Conservation (phyloP, 495 filamentous ascomycete genomes). For the Letharia columbiana region DNA sequence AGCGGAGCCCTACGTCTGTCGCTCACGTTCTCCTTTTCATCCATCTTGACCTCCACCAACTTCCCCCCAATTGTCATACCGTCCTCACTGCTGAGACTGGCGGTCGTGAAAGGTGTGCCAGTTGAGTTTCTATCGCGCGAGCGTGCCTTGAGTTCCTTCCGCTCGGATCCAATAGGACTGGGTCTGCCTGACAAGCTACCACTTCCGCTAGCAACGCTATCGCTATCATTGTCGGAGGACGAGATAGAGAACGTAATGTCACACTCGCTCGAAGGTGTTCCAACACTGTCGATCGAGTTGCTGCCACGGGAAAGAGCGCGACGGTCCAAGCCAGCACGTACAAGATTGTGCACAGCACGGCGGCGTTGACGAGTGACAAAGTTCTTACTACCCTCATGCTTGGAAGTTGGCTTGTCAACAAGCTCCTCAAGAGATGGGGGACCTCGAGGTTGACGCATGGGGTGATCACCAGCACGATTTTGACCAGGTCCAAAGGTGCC, state of each 20-base stretch:
- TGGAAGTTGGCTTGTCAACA: constrained; percentile 79
- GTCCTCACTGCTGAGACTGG: constrained; percentile 55
- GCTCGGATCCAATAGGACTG: constrained; percentile 78
- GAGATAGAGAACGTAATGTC: constrained; percentile 64
- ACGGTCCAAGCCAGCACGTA: constrained; percentile 82
- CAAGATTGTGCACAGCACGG: constrained; percentile 80
- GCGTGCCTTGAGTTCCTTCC: constrained; percentile 54
- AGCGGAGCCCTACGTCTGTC: constrained; percentile 73
- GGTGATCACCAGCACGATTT: constrained; percentile 86
- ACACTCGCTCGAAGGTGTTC: constrained; percentile 82
- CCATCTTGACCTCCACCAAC: constrained; percentile 41
- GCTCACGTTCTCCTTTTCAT: constrained; percentile 33
- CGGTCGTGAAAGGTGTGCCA: constrained; percentile 47
- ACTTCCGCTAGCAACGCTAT: constrained; percentile 68
- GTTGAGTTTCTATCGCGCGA: constrained; percentile 51
- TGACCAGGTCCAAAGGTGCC: constrained; percentile 92
- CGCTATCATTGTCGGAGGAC: constrained; percentile 66
- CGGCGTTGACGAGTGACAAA: constrained; percentile 91
- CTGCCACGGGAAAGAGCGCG: constrained; percentile 58
- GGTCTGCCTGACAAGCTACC: constrained; percentile 72
- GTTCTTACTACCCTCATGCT: constrained; percentile 96
- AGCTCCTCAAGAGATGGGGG: constrained; percentile 91
- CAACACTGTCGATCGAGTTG: constrained; percentile 44
- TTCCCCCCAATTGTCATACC: constrained; percentile 44
- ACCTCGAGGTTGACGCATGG: constrained; percentile 84